Conservation (phyloP, 1,139 yeast species). For the Yamadazyma sp. region DNA sequence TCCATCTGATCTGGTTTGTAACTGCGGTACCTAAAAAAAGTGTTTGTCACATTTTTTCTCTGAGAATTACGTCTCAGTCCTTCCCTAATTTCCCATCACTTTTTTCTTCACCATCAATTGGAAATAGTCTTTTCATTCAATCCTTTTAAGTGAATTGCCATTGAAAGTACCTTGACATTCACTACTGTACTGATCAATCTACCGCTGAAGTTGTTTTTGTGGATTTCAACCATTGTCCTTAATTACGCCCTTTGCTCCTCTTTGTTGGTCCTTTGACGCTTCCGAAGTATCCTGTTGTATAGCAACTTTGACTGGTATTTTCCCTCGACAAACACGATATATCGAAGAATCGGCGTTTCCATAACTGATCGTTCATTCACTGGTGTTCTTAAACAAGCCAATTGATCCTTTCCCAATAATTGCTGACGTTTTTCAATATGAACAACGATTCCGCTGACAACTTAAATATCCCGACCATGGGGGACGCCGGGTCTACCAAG, state of each 20-base stretch:
- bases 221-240: too few species aligned
- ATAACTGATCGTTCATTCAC: too few species aligned
- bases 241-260: too few species aligned
- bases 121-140: neutral
- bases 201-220: neutral
- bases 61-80: neutral
- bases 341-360: too few species aligned
- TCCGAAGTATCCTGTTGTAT: too few species aligned
- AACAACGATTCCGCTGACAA: conserved; percentile 7
- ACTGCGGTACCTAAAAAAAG: too few species aligned
- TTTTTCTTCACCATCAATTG: neutral
- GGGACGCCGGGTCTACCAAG: conserved; percentile 5
- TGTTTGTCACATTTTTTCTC: neutral
- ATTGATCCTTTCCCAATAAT: too few species aligned
- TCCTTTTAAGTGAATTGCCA: neutral
- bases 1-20: too few species aligned
- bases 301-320: too few species aligned
- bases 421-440: conserved; percentile 3
- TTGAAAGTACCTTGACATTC: neutral
- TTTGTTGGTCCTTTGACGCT: too few species aligned
- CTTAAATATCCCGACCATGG: conserved; percentile 12
- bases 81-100: neutral
- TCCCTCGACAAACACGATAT: too few species aligned
- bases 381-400: too few species aligned
- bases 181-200: neutral